Base-by-base conservation (phyloP, 352 stramenopile genomes). In the Pythium periplocum region DNA sequence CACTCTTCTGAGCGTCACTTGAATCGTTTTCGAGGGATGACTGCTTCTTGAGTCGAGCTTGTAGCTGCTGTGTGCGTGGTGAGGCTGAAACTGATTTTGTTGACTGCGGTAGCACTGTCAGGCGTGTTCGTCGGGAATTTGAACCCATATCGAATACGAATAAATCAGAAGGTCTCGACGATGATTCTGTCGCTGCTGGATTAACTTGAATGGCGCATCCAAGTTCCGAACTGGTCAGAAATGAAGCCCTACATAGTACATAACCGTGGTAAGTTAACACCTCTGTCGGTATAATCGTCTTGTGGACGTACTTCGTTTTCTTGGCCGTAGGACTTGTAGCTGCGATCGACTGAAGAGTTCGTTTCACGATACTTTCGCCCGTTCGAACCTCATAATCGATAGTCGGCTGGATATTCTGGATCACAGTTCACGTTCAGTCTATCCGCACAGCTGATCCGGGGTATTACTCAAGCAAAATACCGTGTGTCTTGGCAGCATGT, bases 311-410 rank as follows among this genome's bases (percentile, higher is more conserved):
- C 17, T 26, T 26, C 17, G 17, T 26, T 0, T 26, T 51, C 10
- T 26, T 36, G 32, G 2, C 1, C 7, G 10, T 51, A 2, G 36
- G 9, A 4, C 17, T 48, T 32, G 17, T 8, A 6, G 33, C 10
- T 40, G 47, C 47, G 6, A 6, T 30, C 1, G 42, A 51, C 32
- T 55, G 45, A 9, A 82, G 61, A 1, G 51, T 74, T 52, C 69
- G 62, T 48, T 84, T 87, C 2, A 77, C 64, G 17, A 81, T 55
- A 41, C 74, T 84, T 50, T 87, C 75, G 32, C 73, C 77, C 12
- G 66, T 68, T 8, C 76, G 71, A 37, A 86, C 66, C 39, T 90
- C 77, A 30, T 71, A 84, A 12, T 56, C 55, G 4, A 78, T 41
- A 2, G 53, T 51, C 2, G 52, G 39, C 26, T 38, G 47, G 1